Percentiles rank a stretch among this genome's conserved stretches.
Conservation (phyloP, 768 basidiomycete genomes). For the Phylloporus sp. region DNA sequence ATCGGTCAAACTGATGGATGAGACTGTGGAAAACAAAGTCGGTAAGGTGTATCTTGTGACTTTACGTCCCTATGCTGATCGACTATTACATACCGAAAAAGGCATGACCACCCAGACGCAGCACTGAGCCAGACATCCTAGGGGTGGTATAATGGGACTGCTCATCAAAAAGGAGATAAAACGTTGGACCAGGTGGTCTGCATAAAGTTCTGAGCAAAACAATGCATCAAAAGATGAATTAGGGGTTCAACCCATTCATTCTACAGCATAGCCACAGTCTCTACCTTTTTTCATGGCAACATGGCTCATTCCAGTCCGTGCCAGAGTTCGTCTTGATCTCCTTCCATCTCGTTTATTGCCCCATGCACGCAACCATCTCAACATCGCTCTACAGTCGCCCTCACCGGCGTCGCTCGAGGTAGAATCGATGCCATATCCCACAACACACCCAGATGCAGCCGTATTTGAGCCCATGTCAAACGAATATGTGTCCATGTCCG, state of each 20-base stretch:
- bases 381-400: slow-evolving; percentile 23
- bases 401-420: slow-evolving; percentile 37
- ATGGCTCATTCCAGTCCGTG: slow-evolving; percentile 19
- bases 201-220: slow-evolving; percentile 8
- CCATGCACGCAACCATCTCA: slow-evolving; percentile 21
- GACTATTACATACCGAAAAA: slow-evolving; percentile 13
- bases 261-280: background rate
- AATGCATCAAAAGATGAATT: slow-evolving; percentile 15
- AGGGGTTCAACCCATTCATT: too few species aligned
- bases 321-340: slow-evolving; percentile 14
- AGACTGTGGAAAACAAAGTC: slow-evolving; percentile 23
- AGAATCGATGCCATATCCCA: slow-evolving; percentile 34
- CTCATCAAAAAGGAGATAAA: slow-evolving; percentile 22
- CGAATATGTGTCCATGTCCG: slow-evolving; percentile 29
- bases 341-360: slow-evolving; percentile 13
- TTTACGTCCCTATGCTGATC: background rate
- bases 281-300: slow-evolving; percentile 19
- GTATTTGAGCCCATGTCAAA: slow-evolving; percentile 36
- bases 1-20: slow-evolving; percentile 7
- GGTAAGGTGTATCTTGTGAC: slow-evolving; percentile 10
- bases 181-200: slow-evolving; percentile 7
- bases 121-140: slow-evolving; percentile 24
- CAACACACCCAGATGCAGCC: slow-evolving; percentile 26
- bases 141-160: slow-evolving; percentile 21
- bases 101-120: slow-evolving; percentile 22